These are phyloP conservation scores for Salix udensis DNA, from an alignment of 345 rosid genomes.

Conservation along the genomic window DNA sequence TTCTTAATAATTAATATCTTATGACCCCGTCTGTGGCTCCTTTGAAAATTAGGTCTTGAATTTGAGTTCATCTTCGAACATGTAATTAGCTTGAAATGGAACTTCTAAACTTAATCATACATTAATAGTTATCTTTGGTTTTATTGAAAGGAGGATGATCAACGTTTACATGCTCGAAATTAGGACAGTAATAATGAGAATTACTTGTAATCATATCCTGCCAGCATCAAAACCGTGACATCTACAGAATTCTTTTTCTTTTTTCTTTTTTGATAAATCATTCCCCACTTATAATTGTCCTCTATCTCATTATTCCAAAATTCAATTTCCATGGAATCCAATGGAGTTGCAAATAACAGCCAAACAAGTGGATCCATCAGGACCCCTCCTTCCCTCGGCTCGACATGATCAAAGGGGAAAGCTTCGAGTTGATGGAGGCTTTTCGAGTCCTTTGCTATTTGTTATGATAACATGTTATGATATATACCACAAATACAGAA, in stretches of 20 bases:
- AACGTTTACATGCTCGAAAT: background rate
- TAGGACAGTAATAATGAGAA: background rate
- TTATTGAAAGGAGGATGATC: background rate
- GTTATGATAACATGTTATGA: slow-evolving; percentile 4
- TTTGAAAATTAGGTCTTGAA: background rate
- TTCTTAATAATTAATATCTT: too few relatives aligned
- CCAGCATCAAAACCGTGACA: background rate
- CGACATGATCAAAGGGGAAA: background rate
- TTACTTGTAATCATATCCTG: background rate
- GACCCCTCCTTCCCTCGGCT: background rate
- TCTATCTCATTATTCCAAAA: background rate
- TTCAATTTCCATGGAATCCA: slow-evolving; percentile 18
- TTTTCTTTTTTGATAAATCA: background rate
- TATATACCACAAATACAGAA: background rate
- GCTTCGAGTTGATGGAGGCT: background rate
- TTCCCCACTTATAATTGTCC: slow-evolving; percentile 7
- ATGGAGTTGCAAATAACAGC: slow-evolving; percentile 13
- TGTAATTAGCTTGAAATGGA: background rate
- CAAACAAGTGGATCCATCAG: slow-evolving; percentile 3
- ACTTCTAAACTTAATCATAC: background rate
- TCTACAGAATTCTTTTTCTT: too few relatives aligned
- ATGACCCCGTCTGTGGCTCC: background rate
- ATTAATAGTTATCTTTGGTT: background rate
- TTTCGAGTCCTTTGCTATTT: background rate
- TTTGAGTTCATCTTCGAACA: background rate